Evolutionary conservation across 2,329 filamentous ascomycete species (phyloP), one percentile per base, ranked within the genome.

Genomic region (Diaporthe helianthi): DNA sequence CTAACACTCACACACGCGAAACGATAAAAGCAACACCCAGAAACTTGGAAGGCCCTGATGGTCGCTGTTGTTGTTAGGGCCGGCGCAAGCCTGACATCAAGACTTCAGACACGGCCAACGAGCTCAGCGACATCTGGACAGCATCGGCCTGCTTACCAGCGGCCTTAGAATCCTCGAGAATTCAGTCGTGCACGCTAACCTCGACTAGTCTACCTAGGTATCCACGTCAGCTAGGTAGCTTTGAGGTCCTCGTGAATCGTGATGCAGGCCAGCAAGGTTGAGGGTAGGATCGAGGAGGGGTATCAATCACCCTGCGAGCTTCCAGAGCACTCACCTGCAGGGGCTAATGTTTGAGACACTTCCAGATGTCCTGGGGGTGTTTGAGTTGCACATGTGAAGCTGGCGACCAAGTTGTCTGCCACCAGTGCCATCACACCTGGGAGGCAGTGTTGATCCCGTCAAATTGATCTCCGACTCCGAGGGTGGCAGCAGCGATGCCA

Each of bases 121-220:
- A 77, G 69, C 71, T 81, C 38, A 75, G 74, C 63, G 80, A 80
- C 68, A 78, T 81, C 15, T 79, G 80, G 79, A 79, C 5, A 79
- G 76, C 36, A 80, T 81, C 24, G 78, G 78, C 7, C 68, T 82
- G 13, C 78, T 78, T 0, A 79, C 80, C 3, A 81, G 81, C 74
- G 79, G 79, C 3, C 73, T 81, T 61, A 73, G 75, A 61, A 78
- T 78, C 13, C 73, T 81, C 19, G 75, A 81, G 63, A 73, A 73
- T 65, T 69, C 80, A 19, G 79, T 78, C 19, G 72, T 81, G 13
- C 47, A 76, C 19, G 55, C 24, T 17, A 38, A 38, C 17, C 55
- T 61, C 1, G 75, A 74, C 29, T 76, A 78, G 38, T 74, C 76
- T 7, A 73, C 80, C 47, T 77, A n/a, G n/a, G 74, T 2, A 79